Percentiles rank a stretch among this genome's conserved stretches.
phyloP scores from a whole-genome alignment of 345 rosid genomes.

The Heritiera fomes region DNA sequence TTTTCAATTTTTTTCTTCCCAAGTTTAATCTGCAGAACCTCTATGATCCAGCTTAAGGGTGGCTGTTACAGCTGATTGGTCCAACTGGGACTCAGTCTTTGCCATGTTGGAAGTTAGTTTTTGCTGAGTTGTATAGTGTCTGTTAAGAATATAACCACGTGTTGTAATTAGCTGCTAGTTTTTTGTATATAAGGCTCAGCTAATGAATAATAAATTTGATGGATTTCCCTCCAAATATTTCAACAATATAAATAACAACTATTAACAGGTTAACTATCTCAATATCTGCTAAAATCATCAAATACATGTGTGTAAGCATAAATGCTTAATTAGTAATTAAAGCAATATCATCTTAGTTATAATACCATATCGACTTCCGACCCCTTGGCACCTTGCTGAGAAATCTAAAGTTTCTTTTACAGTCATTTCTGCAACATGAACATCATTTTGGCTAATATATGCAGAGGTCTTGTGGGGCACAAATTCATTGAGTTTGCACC shows the following conservation, averaged over 20 bases:
- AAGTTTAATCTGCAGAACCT: too few species aligned
- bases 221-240: too few species aligned
- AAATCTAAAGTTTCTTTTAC: conserved; percentile 89
- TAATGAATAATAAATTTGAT: too few species aligned
- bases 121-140: too few species aligned
- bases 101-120: too few species aligned
- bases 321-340: background rate
- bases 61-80: too few species aligned
- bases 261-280: background rate
- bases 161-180: too few species aligned
- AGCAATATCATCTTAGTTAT: background rate
- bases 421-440: conserved; percentile 79
- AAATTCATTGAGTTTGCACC: conserved; percentile 57
- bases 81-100: too few species aligned
- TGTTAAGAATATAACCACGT: too few species aligned
- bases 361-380: conserved; percentile 80
- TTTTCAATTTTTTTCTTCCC: too few species aligned
- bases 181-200: too few species aligned
- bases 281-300: background rate
- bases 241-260: background rate
- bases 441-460: conserved; percentile 86
- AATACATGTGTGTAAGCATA: background rate
- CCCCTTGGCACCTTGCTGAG: conserved; percentile 88
- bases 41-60: too few species aligned
- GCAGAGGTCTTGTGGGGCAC: conserved; percentile 83